These are phyloP conservation scores for Lagenidium sp. DNA, from an alignment of 352 stramenopile species.

Conservation along the genomic window DNA sequence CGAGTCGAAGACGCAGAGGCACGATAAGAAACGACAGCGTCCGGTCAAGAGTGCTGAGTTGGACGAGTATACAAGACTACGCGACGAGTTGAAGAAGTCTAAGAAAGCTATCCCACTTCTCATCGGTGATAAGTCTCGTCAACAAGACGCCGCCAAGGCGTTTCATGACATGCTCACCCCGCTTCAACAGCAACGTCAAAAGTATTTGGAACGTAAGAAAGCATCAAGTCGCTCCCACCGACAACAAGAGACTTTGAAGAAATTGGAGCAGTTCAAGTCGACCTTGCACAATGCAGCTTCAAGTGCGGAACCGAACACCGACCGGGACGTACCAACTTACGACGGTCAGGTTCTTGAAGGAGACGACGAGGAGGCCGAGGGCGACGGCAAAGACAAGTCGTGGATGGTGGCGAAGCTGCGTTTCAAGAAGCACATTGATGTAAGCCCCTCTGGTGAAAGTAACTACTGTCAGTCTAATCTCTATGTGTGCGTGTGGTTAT, in stretches of 20 bases:
- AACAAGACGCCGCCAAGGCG: constrained; percentile 39
- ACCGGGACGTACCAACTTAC: constrained; percentile 31
- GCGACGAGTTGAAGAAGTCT: constrained; percentile 50
- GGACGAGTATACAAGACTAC: constrained; percentile 62
- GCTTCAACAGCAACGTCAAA: constrained; percentile 63
- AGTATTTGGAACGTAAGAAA: constrained; percentile 63
- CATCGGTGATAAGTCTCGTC: constrained; percentile 47
- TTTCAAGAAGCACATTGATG: constrained; percentile 87
- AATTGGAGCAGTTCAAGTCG: constrained; percentile 54
- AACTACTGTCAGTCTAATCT: neutral
- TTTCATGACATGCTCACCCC: constrained; percentile 69
- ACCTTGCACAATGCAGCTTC: constrained; percentile 20
- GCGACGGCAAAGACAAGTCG: constrained; percentile 35
- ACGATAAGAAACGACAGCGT: constrained; percentile 17
- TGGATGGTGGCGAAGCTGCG: constrained; percentile 86
- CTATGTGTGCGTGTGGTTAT: neutral
- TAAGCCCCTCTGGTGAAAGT: constrained; percentile 16
- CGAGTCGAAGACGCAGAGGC: constrained; percentile 11
- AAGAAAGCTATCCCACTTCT: constrained; percentile 51
- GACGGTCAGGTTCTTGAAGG: constrained; percentile 60
- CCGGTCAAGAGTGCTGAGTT: constrained; percentile 10
- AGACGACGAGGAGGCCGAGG: constrained; percentile 19
- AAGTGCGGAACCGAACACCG: constrained; percentile 3
- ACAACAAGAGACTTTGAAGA: constrained; percentile 62
- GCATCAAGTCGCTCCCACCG: constrained; percentile 31